Evolutionary conservation across 495 filamentous ascomycete genomes (phyloP).

Genomic region (Parachaetomium inaequale): DNA sequence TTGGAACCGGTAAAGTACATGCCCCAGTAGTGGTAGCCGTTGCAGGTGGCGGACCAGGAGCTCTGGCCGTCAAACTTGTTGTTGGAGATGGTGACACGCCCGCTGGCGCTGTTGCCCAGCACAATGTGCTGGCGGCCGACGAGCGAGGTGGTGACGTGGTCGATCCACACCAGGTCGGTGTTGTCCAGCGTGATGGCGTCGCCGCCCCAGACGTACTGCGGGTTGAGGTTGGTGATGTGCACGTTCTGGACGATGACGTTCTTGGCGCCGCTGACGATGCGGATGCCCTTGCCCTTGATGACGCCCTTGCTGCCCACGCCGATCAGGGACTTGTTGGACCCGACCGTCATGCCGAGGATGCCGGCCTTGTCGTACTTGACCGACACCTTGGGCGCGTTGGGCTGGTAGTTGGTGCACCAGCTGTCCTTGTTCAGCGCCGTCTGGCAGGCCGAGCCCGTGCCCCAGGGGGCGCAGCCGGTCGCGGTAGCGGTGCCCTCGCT

Average conservation of each 20-base stretch:
- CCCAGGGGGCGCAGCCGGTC: constrained; percentile 11
- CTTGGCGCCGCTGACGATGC: constrained; percentile 3
- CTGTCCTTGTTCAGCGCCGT: background rate
- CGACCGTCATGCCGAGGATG: constrained; percentile 6
- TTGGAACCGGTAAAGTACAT: constrained; percentile 11
- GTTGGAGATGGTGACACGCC: constrained; percentile 9
- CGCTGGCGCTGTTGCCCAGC: constrained; percentile 2
- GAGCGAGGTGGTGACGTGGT: constrained; percentile 8
- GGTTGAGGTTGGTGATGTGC: constrained; percentile 14
- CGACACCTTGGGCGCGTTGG: constrained; percentile 6
- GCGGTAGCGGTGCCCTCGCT: constrained; percentile 7
- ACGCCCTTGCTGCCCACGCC: constrained; percentile 8
- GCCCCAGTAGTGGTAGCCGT: constrained; percentile 12
- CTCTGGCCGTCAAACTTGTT: constrained; percentile 6
- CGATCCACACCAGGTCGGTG: constrained; percentile 10
- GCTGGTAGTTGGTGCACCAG: constrained; percentile 7
- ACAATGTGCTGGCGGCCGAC: constrained; percentile 10
- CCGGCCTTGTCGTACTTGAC: constrained; percentile 14
- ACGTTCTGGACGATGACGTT: constrained; percentile 13
- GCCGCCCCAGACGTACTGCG: constrained; percentile 9
- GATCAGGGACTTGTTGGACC: constrained; percentile 12
- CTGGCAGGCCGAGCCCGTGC: constrained; percentile 7
- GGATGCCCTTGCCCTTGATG: constrained; percentile 13
- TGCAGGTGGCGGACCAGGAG: constrained; percentile 9
- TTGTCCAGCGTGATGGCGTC: constrained; percentile 11